These are phyloP conservation scores for Austroboletus rostrupii DNA, from an alignment of 1,284 basidiomycete genomes.

Conservation along the genomic window DNA sequence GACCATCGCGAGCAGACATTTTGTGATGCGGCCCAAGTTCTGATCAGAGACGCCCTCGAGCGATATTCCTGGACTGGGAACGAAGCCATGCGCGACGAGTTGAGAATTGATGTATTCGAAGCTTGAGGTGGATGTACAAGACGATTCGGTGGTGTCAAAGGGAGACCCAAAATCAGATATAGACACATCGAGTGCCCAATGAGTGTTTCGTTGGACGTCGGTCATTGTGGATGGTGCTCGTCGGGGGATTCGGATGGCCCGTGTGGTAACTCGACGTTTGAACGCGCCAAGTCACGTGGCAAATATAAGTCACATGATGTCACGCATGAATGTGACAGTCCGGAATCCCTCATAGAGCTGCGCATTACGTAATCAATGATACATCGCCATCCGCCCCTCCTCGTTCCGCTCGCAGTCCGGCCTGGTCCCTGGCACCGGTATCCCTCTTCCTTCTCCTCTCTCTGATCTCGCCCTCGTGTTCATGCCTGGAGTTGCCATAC, in stretches of 20 bases:
- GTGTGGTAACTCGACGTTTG: conserved; percentile 2
- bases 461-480: conserved; percentile 10
- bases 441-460: not conserved
- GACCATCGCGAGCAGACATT: conserved; percentile 76
- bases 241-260: conserved; percentile 5
- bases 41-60: conserved; percentile 43
- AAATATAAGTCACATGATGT: conserved; percentile 18
- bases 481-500: conserved; percentile 40
- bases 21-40: conserved; percentile 65
- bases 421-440: conserved; percentile 10
- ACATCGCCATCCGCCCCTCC: conserved; percentile 1
- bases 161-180: conserved; percentile 41
- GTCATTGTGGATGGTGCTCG: conserved; percentile 24
- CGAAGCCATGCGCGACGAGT: conserved; percentile 61
- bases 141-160: conserved; percentile 36
- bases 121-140: conserved; percentile 46
- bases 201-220: conserved; percentile 42
- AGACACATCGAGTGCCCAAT: conserved; percentile 42
- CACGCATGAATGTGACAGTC: conserved; percentile 14
- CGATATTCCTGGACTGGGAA: conserved; percentile 54
- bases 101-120: conserved; percentile 34
- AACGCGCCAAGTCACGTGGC: conserved; percentile 32
- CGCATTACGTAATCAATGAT: conserved; percentile 28
- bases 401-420: conserved; percentile 13
- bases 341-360: conserved; percentile 9